Evolutionary conservation across 345 rosid species (phyloP), one percentile per base, ranked within the genome.

Genomic region (Pistacia integerrima): DNA sequence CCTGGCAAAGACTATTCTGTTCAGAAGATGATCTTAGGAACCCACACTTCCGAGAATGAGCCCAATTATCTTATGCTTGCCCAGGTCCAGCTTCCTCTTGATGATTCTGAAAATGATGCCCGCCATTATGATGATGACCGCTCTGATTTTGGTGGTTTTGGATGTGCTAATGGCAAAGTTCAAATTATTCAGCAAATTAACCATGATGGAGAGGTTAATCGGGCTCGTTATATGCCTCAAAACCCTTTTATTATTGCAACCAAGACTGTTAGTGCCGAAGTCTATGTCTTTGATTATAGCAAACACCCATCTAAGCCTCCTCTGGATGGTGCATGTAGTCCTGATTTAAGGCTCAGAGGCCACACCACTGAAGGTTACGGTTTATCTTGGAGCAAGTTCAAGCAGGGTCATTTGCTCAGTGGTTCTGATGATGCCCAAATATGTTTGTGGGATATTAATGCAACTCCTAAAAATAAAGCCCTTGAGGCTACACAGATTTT

Each of bases 401-500:
- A 90, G 90, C 84, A 86, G 54, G 99, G 98, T 22, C 92, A 94
- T 84, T 78, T 97, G 81, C 95, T 97, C 18, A 97, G 99, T 74
- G 98, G 98, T 66, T 92, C 98, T 70, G 98, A 97, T 82, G 99
- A 97, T 79, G 95, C 99, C 74, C 99, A 97, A 84, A 92, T 97
- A 76, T 97, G 99, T 81, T 76, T 97, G 75, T 97, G 99, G 99
- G 99, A 97, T 79, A 87, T 92, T 69, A 92, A 90, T 75, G 88
- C 87, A 13, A 77, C 93, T 68, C 94, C 94, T 8, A 91, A 90
- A 79, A 97, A 91, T 84, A 92, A 88, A 81, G 12, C 86, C 71
- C 91, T 97, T 5, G 98, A 97, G 76, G 99, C 99, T 66, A 90
- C 78, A 81, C 95, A 87, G 74, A 91, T 88, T 70, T 93, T 90